Conservation (phyloP, 768 basidiomycete genomes). For the Suillus americanus region DNA sequence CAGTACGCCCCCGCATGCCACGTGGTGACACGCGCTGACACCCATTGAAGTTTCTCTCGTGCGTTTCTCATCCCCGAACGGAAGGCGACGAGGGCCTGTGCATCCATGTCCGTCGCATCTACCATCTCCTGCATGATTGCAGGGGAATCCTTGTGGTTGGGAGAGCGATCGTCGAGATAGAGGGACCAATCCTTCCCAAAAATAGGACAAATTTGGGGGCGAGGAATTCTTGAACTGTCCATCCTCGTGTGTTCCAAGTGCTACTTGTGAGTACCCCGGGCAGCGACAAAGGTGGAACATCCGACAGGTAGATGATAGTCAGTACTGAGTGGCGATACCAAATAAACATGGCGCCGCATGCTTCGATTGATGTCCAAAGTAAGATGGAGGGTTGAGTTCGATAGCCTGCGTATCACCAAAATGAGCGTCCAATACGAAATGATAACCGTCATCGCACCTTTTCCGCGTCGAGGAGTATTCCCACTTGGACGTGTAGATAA, state of each 20-base stretch:
- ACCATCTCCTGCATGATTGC: not conserved
- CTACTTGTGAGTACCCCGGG: not conserved
- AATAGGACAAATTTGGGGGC: not conserved
- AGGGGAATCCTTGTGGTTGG: not conserved
- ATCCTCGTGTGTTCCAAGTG: not conserved
- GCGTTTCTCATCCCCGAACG: not conserved
- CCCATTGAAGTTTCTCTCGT: not conserved
- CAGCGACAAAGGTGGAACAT: not conserved
- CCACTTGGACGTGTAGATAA: not conserved
- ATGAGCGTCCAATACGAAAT: too few relatives aligned
- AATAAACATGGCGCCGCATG: not conserved
- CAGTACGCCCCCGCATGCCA: too few relatives aligned
- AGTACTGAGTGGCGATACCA: too few relatives aligned
- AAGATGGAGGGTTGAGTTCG: not conserved
- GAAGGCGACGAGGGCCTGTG: not conserved
- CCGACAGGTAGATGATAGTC: too few relatives aligned
- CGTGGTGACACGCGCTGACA: not conserved
- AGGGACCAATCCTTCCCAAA: not conserved
- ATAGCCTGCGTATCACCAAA: not conserved
- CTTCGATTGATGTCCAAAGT: not conserved
- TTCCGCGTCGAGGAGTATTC: not conserved
- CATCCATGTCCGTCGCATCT: not conserved
- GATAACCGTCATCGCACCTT: too few relatives aligned
- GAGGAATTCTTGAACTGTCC: not conserved
- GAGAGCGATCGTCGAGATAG: not conserved